phyloP scores from a whole-genome alignment of 2,329 filamentous ascomycete species.

The Emergomyces pasteurianus region DNA sequence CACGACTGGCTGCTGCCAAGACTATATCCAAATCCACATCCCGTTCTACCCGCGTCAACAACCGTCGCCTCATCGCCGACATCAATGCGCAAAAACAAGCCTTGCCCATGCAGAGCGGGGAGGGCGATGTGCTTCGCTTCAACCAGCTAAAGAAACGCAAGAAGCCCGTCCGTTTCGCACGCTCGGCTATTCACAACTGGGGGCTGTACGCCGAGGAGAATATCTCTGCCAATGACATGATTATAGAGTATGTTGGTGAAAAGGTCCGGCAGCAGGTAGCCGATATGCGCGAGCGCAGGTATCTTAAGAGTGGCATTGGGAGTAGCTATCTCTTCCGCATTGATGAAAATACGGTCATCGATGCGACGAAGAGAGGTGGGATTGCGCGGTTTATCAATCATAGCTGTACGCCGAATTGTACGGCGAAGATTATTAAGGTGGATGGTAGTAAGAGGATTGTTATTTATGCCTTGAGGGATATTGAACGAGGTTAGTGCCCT shows the following conservation, averaged over 20 bases:
- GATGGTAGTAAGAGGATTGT: constrained; percentile 97
- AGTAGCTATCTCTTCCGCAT: constrained; percentile 97
- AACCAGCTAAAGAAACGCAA: constrained; percentile 99
- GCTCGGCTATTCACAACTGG: constrained; percentile 98
- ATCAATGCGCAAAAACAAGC: constrained; percentile 87
- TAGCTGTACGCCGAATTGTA: constrained; percentile 96
- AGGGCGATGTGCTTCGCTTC: constrained; percentile 88
- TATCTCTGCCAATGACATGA: constrained; percentile 96
- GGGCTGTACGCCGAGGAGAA: constrained; percentile 96
- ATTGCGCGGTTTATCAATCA: constrained; percentile 98
- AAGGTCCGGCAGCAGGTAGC: constrained; percentile 94
- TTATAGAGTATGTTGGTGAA: constrained; percentile 98
- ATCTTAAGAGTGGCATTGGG: constrained; percentile 91
- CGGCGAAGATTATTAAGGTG: constrained; percentile 97
- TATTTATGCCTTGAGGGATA: constrained; percentile 94
- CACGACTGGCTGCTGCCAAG: constrained; percentile 66
- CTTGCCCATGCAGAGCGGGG: constrained; percentile 54
- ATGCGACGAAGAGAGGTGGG: constrained; percentile 95
- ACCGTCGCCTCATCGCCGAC: constrained; percentile 85
- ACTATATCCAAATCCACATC: constrained; percentile 78
- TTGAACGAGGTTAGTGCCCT: constrained; percentile 70
- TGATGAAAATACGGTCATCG: constrained; percentile 92
- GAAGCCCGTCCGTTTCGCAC: constrained; percentile 95
- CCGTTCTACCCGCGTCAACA: constrained; percentile 86
- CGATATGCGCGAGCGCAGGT: constrained; percentile 85